phyloP scores from a whole-genome alignment of 148 eudicot species.

The Diospyros lotus region DNA sequence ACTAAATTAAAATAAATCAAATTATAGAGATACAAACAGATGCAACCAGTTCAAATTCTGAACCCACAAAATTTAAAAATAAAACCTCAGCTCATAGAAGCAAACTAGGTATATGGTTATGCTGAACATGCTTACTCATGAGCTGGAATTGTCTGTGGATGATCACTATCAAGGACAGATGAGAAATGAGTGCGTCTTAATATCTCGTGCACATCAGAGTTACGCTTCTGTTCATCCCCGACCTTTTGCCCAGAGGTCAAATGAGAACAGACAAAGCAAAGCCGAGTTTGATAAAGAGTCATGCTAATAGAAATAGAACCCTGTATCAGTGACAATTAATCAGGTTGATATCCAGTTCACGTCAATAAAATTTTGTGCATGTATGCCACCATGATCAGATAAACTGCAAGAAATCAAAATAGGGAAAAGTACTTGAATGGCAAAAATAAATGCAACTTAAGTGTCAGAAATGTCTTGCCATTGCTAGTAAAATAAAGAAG shows the following conservation, averaged over 20 bases:
- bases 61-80: background rate
- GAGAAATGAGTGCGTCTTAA: constrained; percentile 74
- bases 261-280: constrained; percentile 95
- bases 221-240: constrained; percentile 75
- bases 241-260: constrained; percentile 77
- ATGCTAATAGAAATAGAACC: constrained; percentile 92
- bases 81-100: background rate
- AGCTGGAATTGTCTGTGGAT: constrained; percentile 68
- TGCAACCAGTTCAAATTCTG: background rate
- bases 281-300: constrained; percentile 69
- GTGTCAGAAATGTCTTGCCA: background rate
- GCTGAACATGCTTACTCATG: constrained; percentile 65
- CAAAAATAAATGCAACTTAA: background rate
- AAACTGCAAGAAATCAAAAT: background rate
- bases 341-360: background rate
- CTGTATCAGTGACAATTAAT: constrained; percentile 34
- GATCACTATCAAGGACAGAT: constrained; percentile 46
- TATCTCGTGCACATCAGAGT: constrained; percentile 75
- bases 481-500: background rate
- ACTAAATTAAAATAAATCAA: background rate
- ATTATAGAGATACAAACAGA: background rate
- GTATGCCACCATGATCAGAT: background rate
- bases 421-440: background rate
- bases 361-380: background rate
- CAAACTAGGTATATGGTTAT: background rate